A percentile compares a stretch with the other conserved stretches of the same genome.
Evolutionary conservation across 257 asterid genomes (phyloP).

Genomic region (Solanum chmielewskii): DNA sequence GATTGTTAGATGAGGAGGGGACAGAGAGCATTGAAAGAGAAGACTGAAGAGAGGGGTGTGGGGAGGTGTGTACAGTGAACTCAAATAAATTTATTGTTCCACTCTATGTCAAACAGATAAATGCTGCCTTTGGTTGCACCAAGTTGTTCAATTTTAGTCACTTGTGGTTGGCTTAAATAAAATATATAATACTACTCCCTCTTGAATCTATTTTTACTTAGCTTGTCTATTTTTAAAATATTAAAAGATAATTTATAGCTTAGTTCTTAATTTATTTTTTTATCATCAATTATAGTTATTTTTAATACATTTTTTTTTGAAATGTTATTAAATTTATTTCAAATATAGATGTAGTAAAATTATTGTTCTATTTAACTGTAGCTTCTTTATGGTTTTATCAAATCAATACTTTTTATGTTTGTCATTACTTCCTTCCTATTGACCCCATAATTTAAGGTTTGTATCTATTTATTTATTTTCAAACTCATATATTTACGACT

Average conservation of each 20-base stretch:
- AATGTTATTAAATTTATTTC: too few relatives aligned
- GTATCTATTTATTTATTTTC: too few relatives aligned
- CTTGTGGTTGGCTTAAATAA: not conserved
- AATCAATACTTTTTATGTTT: not conserved
- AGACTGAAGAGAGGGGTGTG: constrained; percentile 1
- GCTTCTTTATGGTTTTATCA: not conserved
- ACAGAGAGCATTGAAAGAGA: constrained; percentile 24
- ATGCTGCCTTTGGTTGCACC: not conserved
- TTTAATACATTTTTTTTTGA: too few relatives aligned
- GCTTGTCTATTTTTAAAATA: too few relatives aligned
- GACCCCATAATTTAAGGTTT: not conserved
- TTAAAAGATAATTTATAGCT: too few relatives aligned
- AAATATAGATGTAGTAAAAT: too few relatives aligned
- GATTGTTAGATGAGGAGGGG: constrained; percentile 23
- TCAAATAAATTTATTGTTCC: not conserved
- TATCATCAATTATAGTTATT: too few relatives aligned
- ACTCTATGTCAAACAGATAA: not conserved
- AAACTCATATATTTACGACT: not conserved
- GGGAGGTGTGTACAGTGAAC: constrained; percentile 11
- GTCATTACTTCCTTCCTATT: too few relatives aligned
- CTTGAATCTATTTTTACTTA: too few relatives aligned
- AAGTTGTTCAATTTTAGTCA: not conserved
- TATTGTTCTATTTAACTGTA: too few relatives aligned
- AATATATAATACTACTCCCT: too few relatives aligned
- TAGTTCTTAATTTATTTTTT: too few relatives aligned